Evolutionary conservation across 768 basidiomycete species (phyloP).

Genomic region (Termitomyces sp.): DNA sequence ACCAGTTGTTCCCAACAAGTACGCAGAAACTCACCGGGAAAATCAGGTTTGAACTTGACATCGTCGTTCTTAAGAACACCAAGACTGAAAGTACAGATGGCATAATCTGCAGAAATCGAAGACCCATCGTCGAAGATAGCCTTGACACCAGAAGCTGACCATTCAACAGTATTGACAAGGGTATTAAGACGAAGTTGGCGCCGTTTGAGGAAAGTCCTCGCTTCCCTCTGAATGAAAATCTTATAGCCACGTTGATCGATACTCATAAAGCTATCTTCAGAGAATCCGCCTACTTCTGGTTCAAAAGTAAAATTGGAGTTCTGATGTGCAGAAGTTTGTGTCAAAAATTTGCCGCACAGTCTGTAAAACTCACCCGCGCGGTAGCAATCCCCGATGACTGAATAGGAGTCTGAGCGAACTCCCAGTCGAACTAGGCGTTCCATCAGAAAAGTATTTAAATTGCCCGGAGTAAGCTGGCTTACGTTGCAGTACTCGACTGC

Average conservation of each 20-base stretch:
- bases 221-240: slow-evolving; percentile 52
- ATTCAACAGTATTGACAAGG: slow-evolving; percentile 43
- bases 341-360: no score
- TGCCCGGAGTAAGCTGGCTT: no score
- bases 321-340: slow-evolving; percentile 21
- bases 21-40: slow-evolving; percentile 35
- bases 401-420: slow-evolving; percentile 58
- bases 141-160: slow-evolving; percentile 40
- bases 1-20: neutral
- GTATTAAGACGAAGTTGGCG: slow-evolving; percentile 46
- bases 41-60: slow-evolving; percentile 47
- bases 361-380: slow-evolving; percentile 31
- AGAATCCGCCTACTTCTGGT: slow-evolving; percentile 45
- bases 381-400: slow-evolving; percentile 50
- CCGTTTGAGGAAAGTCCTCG: slow-evolving; percentile 44
- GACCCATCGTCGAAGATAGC: slow-evolving; percentile 44
- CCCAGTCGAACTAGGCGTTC: slow-evolving; percentile 45
- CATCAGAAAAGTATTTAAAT: no score
- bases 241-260: slow-evolving; percentile 65
- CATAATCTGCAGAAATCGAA: slow-evolving; percentile 51
- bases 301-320: slow-evolving; percentile 60
- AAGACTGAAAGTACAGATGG: slow-evolving; percentile 63
- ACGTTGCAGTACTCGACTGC: slow-evolving; percentile 59
- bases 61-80: slow-evolving; percentile 67
- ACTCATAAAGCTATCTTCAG: slow-evolving; percentile 45